These are phyloP conservation scores for Suillus spraguei DNA, from an alignment of 768 basidiomycete species.

Conservation along the genomic window DNA sequence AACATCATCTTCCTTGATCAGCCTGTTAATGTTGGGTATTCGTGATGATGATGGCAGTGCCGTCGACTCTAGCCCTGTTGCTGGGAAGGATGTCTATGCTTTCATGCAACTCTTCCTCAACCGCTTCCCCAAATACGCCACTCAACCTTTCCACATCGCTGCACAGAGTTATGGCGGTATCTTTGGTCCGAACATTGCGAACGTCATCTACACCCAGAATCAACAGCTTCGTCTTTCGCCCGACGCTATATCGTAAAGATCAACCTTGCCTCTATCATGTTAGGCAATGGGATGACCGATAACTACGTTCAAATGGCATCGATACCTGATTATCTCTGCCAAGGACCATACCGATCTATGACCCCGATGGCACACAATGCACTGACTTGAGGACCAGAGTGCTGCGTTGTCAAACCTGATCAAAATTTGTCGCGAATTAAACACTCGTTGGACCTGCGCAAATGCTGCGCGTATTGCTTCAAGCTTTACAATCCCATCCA, in stretches of 20 bases:
- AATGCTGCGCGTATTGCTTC: conserved; percentile 85
- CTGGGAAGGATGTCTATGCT: too few relatives aligned
- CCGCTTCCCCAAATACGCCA: conserved; percentile 75
- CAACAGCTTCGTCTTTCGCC: conserved; percentile 56
- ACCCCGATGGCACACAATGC: conserved; percentile 69
- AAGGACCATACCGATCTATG: too few relatives aligned
- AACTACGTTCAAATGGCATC: too few relatives aligned
- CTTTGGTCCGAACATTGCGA: conserved; percentile 89
- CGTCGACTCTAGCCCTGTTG: conserved; percentile 80
- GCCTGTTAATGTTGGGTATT: conserved; percentile 90
- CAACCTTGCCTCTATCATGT: too few relatives aligned
- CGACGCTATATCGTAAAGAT: too few relatives aligned
- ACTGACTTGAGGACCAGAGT: conserved; percentile 60
- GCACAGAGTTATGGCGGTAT: conserved; percentile 81
- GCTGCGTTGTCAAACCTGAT: conserved; percentile 75
- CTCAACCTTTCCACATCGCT: conserved; percentile 73
- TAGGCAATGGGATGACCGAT: too few relatives aligned
- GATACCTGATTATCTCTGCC: too few relatives aligned
- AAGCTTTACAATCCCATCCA: too few relatives aligned
- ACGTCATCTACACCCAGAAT: conserved; percentile 79
- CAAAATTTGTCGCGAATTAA: conserved; percentile 66
- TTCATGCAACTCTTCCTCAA: conserved; percentile 89
- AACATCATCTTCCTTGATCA: conserved; percentile 66
- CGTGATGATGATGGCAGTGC: conserved; percentile 77
- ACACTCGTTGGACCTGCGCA: conserved; percentile 65